Evolutionary conservation across 2,329 filamentous ascomycete species (phyloP).

Genomic region (Penicillium sp.): DNA sequence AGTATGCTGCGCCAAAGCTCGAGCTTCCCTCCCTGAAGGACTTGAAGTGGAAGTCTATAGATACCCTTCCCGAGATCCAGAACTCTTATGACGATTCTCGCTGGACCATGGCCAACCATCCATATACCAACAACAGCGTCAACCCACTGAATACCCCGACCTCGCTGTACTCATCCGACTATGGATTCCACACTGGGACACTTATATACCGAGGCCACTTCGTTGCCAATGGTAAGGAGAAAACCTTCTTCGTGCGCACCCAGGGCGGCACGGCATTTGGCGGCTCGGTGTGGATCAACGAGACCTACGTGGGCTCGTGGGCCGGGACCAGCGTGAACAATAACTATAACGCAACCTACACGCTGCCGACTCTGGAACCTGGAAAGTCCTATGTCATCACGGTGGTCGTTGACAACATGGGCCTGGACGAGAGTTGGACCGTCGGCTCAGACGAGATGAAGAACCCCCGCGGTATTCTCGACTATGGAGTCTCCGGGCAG

Average conservation of each 20-base stretch:
- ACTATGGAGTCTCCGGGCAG: slow-evolving; percentile 39
- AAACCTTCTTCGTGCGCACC: slow-evolving; percentile 53
- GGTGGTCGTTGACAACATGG: slow-evolving; percentile 67
- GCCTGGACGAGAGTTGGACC: slow-evolving; percentile 61
- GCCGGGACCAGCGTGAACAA: slow-evolving; percentile 49
- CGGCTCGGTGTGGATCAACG: slow-evolving; percentile 61
- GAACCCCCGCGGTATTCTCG: slow-evolving; percentile 52
- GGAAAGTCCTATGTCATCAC: slow-evolving; percentile 60
- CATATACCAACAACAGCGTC: slow-evolving; percentile 57
- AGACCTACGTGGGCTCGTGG: slow-evolving; percentile 60
- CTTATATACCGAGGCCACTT: slow-evolving; percentile 68
- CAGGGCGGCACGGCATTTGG: slow-evolving; percentile 65
- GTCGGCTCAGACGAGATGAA: slow-evolving; percentile 57
- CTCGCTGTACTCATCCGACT: slow-evolving; percentile 64
- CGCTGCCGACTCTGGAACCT: slow-evolving; percentile 48
- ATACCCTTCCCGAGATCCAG: slow-evolving; percentile 66
- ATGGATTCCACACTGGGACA: slow-evolving; percentile 66
- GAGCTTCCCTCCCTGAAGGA: slow-evolving; percentile 54
- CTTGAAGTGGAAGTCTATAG: slow-evolving; percentile 63
- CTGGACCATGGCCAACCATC: slow-evolving; percentile 59
- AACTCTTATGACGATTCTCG: slow-evolving; percentile 61
- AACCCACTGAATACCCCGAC: slow-evolving; percentile 57
- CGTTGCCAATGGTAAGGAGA: slow-evolving; percentile 57
- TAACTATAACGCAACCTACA: slow-evolving; percentile 54
- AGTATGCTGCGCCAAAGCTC: slow-evolving; percentile 49